Conservation (phyloP, 768 basidiomycete species). For the Russula ochroleuca region DNA sequence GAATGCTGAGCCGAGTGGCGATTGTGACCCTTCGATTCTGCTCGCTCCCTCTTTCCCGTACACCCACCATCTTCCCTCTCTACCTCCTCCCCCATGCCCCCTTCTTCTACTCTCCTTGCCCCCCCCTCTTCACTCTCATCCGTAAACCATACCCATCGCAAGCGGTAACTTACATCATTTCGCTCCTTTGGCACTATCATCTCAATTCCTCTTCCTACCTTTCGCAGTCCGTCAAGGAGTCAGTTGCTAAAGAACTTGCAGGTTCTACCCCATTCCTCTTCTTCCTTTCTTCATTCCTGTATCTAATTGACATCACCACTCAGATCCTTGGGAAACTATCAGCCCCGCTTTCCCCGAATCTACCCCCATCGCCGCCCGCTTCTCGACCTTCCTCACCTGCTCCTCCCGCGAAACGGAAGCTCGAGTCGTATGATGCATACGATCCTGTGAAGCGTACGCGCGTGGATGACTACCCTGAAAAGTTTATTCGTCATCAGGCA, state of each 20-base stretch:
- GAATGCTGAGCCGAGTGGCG: conserved; percentile 25
- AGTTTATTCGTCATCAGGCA: conserved; percentile 31
- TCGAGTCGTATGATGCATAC: conserved; percentile 24
- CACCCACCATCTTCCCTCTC: conserved; percentile 23
- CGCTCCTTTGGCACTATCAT: conserved; percentile 7
- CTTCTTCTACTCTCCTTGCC: neutral
- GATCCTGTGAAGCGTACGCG: conserved; percentile 30
- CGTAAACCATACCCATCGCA: conserved; percentile 20
- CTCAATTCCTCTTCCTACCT: conserved; percentile 23
- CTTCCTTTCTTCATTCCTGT: conserved; percentile 6
- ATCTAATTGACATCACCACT: conserved; percentile 25
- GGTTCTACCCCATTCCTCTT: conserved; percentile 31
- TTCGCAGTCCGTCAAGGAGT: conserved; percentile 29
- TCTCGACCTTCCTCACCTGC: conserved; percentile 43
- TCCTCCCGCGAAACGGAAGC: conserved; percentile 40
- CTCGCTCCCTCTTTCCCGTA: conserved; percentile 21
- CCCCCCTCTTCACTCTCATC: conserved; percentile 7
- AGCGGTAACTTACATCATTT: conserved; percentile 23
- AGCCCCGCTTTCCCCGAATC: conserved; percentile 42
- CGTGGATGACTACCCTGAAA: conserved; percentile 33
- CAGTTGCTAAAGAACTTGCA: conserved; percentile 41
- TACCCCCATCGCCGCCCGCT: conserved; percentile 45
- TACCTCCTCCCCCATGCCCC: conserved; percentile 9
- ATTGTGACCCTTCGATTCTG: conserved; percentile 25
- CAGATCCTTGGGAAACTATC: conserved; percentile 43